These are phyloP conservation scores for Entrophospora sp. DNA, from an alignment of 192 early-diverging fungal species.

Conservation along the genomic window DNA sequence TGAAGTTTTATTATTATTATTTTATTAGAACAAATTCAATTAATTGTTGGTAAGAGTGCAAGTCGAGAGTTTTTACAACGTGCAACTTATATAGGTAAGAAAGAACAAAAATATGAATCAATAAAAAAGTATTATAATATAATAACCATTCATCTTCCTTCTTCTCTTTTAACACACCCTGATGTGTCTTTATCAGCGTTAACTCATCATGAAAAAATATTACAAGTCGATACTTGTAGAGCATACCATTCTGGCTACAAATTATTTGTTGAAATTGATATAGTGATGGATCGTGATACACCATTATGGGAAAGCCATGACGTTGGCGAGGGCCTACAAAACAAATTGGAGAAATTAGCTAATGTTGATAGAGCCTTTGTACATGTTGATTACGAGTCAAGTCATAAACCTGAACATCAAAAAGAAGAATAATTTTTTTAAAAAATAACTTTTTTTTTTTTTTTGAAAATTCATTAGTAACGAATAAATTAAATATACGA, in stretches of 20 bases:
- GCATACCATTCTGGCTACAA: constrained; percentile 87
- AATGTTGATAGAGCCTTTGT: constrained; percentile 91
- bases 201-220: constrained; percentile 59
- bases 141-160: too few species aligned
- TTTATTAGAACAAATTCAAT: constrained; percentile 56
- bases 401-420: constrained; percentile 72
- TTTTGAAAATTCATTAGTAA: too few species aligned
- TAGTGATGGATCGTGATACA: constrained; percentile 82
- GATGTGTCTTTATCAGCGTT: constrained; percentile 38
- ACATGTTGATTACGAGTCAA: constrained; percentile 87
- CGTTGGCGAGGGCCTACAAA: constrained; percentile 81
- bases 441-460: too few species aligned
- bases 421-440: constrained; percentile 24
- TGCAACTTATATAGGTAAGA: constrained; percentile 67
- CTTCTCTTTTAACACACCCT: too few species aligned
- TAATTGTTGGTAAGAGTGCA: constrained; percentile 76
- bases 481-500: too few species aligned
- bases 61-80: constrained; percentile 70
- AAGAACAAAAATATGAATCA: too few species aligned
- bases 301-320: constrained; percentile 79
- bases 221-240: constrained; percentile 68
- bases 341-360: constrained; percentile 72
- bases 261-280: constrained; percentile 92
- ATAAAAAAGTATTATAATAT: too few species aligned
- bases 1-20: too few species aligned